Conservation (phyloP, 257 asterid genomes). For the Lycium ferocissimum region DNA sequence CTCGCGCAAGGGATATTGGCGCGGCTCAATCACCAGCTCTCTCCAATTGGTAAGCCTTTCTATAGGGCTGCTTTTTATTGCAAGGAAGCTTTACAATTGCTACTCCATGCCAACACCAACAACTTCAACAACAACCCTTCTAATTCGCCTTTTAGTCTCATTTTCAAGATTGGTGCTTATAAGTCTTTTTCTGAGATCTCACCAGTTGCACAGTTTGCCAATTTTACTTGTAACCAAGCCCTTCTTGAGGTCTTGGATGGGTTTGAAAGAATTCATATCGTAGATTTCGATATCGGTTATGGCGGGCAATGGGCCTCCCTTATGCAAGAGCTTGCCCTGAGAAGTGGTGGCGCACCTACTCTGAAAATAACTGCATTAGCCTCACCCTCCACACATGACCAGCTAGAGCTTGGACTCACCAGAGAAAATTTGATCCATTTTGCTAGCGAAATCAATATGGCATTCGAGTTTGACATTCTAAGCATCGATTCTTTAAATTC, state of each 20-base stretch:
- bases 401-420: constrained; percentile 76
- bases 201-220: constrained; percentile 81
- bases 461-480: constrained; percentile 70
- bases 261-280: constrained; percentile 66
- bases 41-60: constrained; percentile 94
- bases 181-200: constrained; percentile 92
- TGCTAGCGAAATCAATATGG: constrained; percentile 68
- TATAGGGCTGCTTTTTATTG: constrained; percentile 88
- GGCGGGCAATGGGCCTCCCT: constrained; percentile 98
- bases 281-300: constrained; percentile 91
- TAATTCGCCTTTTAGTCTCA: constrained; percentile 69
- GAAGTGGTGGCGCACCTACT: constrained; percentile 64
- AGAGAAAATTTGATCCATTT: constrained; percentile 82
- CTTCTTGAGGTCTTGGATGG: constrained; percentile 84
- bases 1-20: constrained; percentile 99
- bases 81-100: constrained; percentile 81
- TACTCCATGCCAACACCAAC: constrained; percentile 49
- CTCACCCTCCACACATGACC: constrained; percentile 72
- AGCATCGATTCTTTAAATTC: constrained; percentile 67
- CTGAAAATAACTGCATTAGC: constrained; percentile 81
- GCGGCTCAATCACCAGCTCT: constrained; percentile 99
- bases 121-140: constrained; percentile 33
- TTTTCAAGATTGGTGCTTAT: constrained; percentile 84
- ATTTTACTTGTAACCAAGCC: constrained; percentile 89
- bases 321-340: constrained; percentile 90